These are phyloP conservation scores for Limonomyces culmigenus DNA, from an alignment of 1,284 basidiomycete species.

Conservation along the genomic window DNA sequence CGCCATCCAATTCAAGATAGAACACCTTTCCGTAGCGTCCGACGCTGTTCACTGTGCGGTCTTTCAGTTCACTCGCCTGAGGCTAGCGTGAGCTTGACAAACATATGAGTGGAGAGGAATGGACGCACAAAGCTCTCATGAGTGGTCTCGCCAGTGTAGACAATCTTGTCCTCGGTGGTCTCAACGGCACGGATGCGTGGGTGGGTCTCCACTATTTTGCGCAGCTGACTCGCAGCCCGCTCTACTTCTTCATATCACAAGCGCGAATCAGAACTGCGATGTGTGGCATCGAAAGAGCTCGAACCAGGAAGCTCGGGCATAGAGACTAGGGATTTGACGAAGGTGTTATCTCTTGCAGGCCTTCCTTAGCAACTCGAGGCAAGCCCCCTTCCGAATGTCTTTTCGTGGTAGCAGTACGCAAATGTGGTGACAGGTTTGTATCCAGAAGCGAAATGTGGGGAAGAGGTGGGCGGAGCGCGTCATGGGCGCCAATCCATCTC, in stretches of 20 bases:
- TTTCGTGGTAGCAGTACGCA: too few species aligned
- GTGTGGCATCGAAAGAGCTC: conserved; percentile 3
- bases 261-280: conserved; percentile 1
- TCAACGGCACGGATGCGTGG: conserved; percentile 21
- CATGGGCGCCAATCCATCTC: too few species aligned
- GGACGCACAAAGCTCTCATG: conserved; percentile 48
- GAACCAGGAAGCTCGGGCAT: conserved; percentile 58
- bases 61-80: conserved; percentile 42
- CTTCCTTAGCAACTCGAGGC: too few species aligned
- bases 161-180: conserved; percentile 49
- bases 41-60: conserved; percentile 40
- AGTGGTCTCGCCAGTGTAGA: conserved; percentile 38
- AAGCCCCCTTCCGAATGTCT: too few species aligned
- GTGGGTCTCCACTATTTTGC: conserved; percentile 22
- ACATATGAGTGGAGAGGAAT: conserved; percentile 1
- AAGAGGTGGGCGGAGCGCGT: too few species aligned
- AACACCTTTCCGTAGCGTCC: conserved; percentile 66
- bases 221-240: conserved; percentile 43
- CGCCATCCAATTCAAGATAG: conserved; percentile 51
- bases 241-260: conserved; percentile 59
- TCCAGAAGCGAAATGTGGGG: too few species aligned
- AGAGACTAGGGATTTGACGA: too few species aligned
- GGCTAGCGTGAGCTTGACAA: background rate
- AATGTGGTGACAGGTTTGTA: too few species aligned
- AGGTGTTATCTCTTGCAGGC: too few species aligned